phyloP scores from a whole-genome alignment of 75 land plant species.

The Selaginella moellendorffii region DNA sequence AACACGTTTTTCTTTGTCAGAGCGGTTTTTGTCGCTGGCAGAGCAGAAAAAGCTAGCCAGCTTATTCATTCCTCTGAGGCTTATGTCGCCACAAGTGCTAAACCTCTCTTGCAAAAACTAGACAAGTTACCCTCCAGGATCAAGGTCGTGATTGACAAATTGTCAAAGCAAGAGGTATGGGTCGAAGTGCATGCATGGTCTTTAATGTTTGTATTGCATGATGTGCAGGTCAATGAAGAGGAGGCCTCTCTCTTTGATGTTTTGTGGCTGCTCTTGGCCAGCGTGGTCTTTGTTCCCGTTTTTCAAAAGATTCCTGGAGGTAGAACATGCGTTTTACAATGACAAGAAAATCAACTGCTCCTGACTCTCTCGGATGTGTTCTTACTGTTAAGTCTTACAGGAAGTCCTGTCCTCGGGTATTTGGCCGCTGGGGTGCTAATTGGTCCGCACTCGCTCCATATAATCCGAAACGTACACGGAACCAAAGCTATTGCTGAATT shows the following conservation, averaged over 20 bases:
- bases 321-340: conserved; percentile 5
- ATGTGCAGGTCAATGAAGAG: conserved; percentile 69
- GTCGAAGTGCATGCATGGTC: background rate
- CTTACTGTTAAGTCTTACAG: conserved; percentile 22
- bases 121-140: conserved; percentile 46
- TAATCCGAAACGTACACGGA: conserved; percentile 96
- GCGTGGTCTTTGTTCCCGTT: conserved; percentile 93
- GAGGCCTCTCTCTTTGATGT: conserved; percentile 92
- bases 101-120: conserved; percentile 56
- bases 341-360: background rate
- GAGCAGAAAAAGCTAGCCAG: conserved; percentile 35
- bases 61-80: conserved; percentile 34
- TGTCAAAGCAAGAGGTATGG: background rate
- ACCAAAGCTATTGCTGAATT: conserved; percentile 98
- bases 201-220: background rate
- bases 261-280: conserved; percentile 86
- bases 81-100: conserved; percentile 46
- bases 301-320: conserved; percentile 98
- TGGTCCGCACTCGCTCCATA: conserved; percentile 89
- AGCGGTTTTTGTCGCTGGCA: conserved; percentile 34
- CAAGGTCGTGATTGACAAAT: conserved; percentile 42
- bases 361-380: background rate
- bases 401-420: conserved; percentile 97
- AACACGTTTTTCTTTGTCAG: conserved; percentile 22
- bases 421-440: conserved; percentile 94